Evolutionary conservation across 2,329 filamentous ascomycete species (phyloP).

Genomic region (Hypoxylon sp.): DNA sequence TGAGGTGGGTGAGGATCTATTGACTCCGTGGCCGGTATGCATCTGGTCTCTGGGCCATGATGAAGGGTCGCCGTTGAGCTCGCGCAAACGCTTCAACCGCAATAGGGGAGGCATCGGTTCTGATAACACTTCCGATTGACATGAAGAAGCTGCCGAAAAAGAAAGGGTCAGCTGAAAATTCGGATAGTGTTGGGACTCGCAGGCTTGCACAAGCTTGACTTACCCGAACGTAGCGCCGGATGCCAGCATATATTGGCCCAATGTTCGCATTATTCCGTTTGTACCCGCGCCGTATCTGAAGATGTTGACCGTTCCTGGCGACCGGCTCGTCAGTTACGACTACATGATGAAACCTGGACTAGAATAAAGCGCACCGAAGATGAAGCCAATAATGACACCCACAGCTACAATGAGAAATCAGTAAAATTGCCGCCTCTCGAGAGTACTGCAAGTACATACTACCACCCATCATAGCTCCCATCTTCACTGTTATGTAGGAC

Average conservation of each 20-base stretch:
- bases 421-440: slow-evolving; percentile 11
- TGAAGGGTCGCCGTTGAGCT: slow-evolving; percentile 80
- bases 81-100: slow-evolving; percentile 81
- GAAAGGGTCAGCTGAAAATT: slow-evolving; percentile 39
- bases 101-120: slow-evolving; percentile 87
- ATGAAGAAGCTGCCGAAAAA: slow-evolving; percentile 84
- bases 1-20: slow-evolving; percentile 34
- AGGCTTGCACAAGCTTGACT: slow-evolving; percentile 46
- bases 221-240: slow-evolving; percentile 98
- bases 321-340: slow-evolving; percentile 27
- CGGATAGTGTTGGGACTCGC: neutral
- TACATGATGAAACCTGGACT: neutral
- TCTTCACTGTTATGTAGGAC: slow-evolving; percentile 78
- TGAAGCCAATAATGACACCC: slow-evolving; percentile 96
- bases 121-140: slow-evolving; percentile 97
- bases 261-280: slow-evolving; percentile 92
- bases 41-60: slow-evolving; percentile 64
- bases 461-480: slow-evolving; percentile 98
- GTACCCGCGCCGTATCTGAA: slow-evolving; percentile 94
- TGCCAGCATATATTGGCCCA: slow-evolving; percentile 97
- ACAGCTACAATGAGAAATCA: slow-evolving; percentile 74
- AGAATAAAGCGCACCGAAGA: slow-evolving; percentile 77
- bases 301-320: slow-evolving; percentile 87
- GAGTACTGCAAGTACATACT: slow-evolving; percentile 73
- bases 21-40: slow-evolving; percentile 57